A percentile compares a stretch with the other conserved stretches of the same genome.
phyloP scores from a whole-genome alignment of 768 basidiomycete species.

The Kwoniella dejecticola region DNA sequence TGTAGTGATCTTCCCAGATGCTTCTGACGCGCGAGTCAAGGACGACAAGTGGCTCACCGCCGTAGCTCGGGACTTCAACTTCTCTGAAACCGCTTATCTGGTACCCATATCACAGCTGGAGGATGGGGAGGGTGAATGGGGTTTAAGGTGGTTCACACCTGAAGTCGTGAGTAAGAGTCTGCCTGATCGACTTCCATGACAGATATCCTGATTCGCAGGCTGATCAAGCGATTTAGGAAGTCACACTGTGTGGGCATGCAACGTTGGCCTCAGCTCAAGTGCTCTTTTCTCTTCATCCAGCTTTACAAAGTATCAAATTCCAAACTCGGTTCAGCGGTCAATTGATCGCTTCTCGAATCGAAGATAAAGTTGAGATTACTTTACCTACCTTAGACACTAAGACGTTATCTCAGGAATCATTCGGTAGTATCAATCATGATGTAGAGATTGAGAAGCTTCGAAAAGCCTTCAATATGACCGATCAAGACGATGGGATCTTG shows the following conservation, averaged over 20 bases:
- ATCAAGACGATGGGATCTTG: background rate
- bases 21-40: background rate
- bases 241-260: slow-evolving; percentile 38
- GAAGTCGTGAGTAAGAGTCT: slow-evolving; percentile 20
- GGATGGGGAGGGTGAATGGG: slow-evolving; percentile 19
- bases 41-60: slow-evolving; percentile 28
- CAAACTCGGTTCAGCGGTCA: slow-evolving; percentile 26
- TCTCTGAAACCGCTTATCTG: slow-evolving; percentile 40
- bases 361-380: slow-evolving; percentile 20
- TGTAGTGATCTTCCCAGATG: slow-evolving; percentile 28
- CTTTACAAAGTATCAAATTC: slow-evolving; percentile 11
- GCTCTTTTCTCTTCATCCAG: slow-evolving; percentile 32
- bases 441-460: background rate
- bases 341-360: slow-evolving; percentile 15
- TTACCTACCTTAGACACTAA: slow-evolving; percentile 15
- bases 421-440: background rate
- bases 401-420: background rate
- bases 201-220: too few relatives aligned
- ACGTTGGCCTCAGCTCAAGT: slow-evolving; percentile 32
- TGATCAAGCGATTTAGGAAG: slow-evolving; percentile 25
- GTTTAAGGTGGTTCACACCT: slow-evolving; percentile 42
- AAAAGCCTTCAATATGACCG: background rate
- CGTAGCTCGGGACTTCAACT: slow-evolving; percentile 34
- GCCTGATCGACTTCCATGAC: background rate
- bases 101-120: slow-evolving; percentile 10